Conservation (phyloP, 805 yeast species). For the Candida tammaniensis region DNA sequence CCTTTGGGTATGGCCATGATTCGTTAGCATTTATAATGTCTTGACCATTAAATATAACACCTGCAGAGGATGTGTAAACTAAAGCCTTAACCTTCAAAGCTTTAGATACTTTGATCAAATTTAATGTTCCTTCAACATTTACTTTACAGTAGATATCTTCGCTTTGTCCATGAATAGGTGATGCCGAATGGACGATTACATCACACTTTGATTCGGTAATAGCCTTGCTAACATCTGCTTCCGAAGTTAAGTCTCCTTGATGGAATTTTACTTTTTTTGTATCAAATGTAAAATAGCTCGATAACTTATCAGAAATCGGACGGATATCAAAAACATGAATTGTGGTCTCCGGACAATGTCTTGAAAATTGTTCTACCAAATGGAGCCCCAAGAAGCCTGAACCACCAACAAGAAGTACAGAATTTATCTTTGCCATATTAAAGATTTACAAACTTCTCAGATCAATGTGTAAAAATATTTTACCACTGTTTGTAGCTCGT, state of each 20-base stretch:
- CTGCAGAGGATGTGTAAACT: constrained; percentile 95
- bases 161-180: constrained; percentile 90
- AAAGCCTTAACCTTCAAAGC: constrained; percentile 55
- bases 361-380: constrained; percentile 78
- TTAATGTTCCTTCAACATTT: constrained; percentile 84
- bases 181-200: constrained; percentile 91
- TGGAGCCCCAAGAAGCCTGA: constrained; percentile 94
- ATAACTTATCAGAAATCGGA: constrained; percentile 71
- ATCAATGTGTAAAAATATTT: no score
- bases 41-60: constrained; percentile 95
- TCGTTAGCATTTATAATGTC: constrained; percentile 92
- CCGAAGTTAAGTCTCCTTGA: constrained; percentile 82
- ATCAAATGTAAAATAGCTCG: constrained; percentile 74
- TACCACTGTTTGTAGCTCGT: constrained; percentile 3
- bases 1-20: constrained; percentile 85
- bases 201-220: constrained; percentile 57
- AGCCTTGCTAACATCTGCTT: constrained; percentile 63
- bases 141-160: constrained; percentile 83
- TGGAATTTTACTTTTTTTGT: constrained; percentile 55
- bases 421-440: constrained; percentile 15
- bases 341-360: constrained; percentile 59
- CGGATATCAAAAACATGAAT: constrained; percentile 91
- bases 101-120: constrained; percentile 63
- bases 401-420: constrained; percentile 91
- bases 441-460: no score